Evolutionary conservation across 1,284 basidiomycete genomes (phyloP).

Genomic region (Puccinia triticina): DNA sequence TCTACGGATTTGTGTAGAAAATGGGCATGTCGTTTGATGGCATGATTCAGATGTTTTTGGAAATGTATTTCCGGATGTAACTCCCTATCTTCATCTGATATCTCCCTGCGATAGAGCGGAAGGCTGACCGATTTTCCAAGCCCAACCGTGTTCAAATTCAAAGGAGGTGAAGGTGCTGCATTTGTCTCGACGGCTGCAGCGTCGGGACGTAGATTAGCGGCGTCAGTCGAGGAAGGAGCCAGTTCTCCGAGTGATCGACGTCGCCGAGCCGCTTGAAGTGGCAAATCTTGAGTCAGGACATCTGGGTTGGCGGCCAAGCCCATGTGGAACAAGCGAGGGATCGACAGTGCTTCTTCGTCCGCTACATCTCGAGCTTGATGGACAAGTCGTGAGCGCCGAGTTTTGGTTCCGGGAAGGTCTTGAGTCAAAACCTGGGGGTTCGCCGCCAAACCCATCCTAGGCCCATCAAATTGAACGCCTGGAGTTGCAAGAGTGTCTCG

Average conservation of each 20-base stretch:
- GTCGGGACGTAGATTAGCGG: background rate
- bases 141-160: slow-evolving; percentile 20
- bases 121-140: slow-evolving; percentile 33
- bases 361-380: slow-evolving; percentile 18
- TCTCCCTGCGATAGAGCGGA: slow-evolving; percentile 27
- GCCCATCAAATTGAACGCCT: background rate
- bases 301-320: slow-evolving; percentile 38
- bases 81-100: background rate
- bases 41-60: slow-evolving; percentile 47
- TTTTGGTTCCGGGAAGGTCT: background rate
- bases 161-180: background rate
- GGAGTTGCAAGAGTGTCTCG: background rate
- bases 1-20: slow-evolving; percentile 33
- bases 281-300: slow-evolving; percentile 29
- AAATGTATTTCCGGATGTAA: slow-evolving; percentile 43
- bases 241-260: slow-evolving; percentile 22
- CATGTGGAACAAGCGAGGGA: background rate
- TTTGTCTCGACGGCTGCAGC: background rate
- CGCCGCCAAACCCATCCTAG: slow-evolving; percentile 33
- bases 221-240: background rate
- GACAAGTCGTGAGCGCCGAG: background rate
- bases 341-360: background rate
- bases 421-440: slow-evolving; percentile 30
- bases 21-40: slow-evolving; percentile 25
- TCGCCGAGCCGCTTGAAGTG: background rate